Evolutionary conservation across 164 flowering plant genomes (phyloP).

Genomic region (Chimonanthus praecox): DNA sequence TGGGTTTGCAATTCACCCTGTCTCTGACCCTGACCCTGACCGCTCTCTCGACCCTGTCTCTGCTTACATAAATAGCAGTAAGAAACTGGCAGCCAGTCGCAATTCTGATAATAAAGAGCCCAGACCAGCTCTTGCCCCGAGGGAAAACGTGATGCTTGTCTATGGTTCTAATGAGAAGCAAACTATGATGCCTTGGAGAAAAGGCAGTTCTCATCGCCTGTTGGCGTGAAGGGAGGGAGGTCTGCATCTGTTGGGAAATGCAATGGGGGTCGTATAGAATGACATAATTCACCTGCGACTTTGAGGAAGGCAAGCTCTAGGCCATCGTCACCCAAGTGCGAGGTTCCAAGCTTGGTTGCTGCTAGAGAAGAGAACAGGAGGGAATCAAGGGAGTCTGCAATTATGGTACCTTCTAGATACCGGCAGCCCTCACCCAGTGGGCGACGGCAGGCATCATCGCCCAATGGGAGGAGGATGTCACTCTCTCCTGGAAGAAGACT

Average conservation of each 20-base stretch:
- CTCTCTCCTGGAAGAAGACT: slow-evolving; percentile 76
- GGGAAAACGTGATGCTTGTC: slow-evolving; percentile 13
- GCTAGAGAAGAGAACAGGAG: slow-evolving; percentile 68
- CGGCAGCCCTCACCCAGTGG: slow-evolving; percentile 83
- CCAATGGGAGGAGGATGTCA: slow-evolving; percentile 31
- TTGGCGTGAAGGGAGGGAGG: slow-evolving; percentile 19
- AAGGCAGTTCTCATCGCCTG: slow-evolving; percentile 52
- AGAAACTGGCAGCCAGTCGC: no score
- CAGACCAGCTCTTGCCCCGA: slow-evolving; percentile 36
- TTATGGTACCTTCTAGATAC: slow-evolving; percentile 87
- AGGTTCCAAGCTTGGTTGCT: slow-evolving; percentile 68
- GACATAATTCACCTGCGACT: slow-evolving; percentile 61
- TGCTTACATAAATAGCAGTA: no score
- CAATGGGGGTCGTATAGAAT: slow-evolving; percentile 27
- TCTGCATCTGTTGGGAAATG: slow-evolving; percentile 55
- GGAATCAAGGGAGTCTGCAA: slow-evolving; percentile 62
- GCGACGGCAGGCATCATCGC: slow-evolving; percentile 23
- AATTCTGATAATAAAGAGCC: slow-evolving; percentile 15
- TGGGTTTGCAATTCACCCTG: slow-evolving; percentile 77
- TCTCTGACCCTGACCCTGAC: slow-evolving; percentile 40
- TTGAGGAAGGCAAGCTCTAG: slow-evolving; percentile 33
- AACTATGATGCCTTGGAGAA: slow-evolving; percentile 11
- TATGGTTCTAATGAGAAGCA: slow-evolving; percentile 3
- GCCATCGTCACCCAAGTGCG: slow-evolving; percentile 80
- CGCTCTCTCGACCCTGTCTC: no score